Base-by-base conservation (phyloP, 2,329 filamentous ascomycete species). In the Aspergillus uvarum region DNA sequence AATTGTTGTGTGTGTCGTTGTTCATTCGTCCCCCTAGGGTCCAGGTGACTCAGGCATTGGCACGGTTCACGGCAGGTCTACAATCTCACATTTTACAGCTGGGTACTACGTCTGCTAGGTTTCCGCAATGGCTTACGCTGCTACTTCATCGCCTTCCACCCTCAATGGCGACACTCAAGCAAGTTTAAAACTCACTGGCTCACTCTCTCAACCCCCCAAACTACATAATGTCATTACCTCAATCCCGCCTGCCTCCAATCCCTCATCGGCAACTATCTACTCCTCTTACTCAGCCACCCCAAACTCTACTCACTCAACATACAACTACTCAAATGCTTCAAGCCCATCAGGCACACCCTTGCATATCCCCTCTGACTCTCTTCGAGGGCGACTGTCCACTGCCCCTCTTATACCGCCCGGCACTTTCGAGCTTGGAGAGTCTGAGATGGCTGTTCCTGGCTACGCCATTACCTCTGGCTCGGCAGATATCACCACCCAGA, bases 371-470 rank as follows among this genome's bases (percentile, higher is more conserved):
- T 67, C 70, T 29, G 76, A 78, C 62, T 69, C 71, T 29, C 63
- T 69, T 51, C 70, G 69, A 59, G 71, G 70, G 47, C 71, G 70
- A 58, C 59, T 70, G 29, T 64, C 67, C 31, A 65, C 70, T 31
- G 59, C 63, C 38, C 66, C 66, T 38, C 66, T 75, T 44, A 64
- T 70, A 14, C 71, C 81, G 26, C 79, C 82, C 3, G 76, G 83
- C 11, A 84, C 83, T 57, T 85, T 93, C 63, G 85, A 89, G 69
- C 83, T 95, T 49, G 89, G 90, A 35, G 91, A 94, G 66, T 82
- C 90, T n/a, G 80, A 89, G 50, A 77, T 91, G 63, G 70, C 72
- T 64, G 63, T 78, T 63, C 76, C 79, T 32, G 73, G 78, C 12
- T 73, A 73, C 32, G 69, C 75, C n/a, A 76, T 73, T 19, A 73